These are phyloP conservation scores for Hura crepitans DNA, from an alignment of 441 rosid species.

Conservation along the genomic window DNA sequence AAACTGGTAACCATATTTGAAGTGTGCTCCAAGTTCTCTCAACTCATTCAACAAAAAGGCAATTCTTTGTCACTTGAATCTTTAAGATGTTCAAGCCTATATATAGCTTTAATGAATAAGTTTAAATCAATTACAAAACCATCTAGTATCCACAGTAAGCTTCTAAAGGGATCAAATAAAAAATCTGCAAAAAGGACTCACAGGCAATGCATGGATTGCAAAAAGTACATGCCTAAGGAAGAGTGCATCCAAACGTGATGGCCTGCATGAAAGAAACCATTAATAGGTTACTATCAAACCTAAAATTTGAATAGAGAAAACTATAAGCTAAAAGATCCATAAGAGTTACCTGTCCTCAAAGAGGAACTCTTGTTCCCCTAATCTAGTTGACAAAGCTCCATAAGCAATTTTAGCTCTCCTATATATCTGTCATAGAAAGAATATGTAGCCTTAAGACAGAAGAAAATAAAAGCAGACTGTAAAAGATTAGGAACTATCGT, in stretches of 20 bases:
- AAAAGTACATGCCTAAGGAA: constrained; percentile 67
- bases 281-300: neutral
- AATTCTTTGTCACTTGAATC: neutral
- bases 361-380: constrained; percentile 66
- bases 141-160: neutral
- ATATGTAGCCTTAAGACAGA: neutral
- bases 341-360: constrained; percentile 65
- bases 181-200: constrained; percentile 38
- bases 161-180: constrained; percentile 8
- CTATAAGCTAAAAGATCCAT: too few relatives aligned
- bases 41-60: constrained; percentile 6
- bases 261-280: constrained; percentile 43
- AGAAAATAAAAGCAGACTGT: neutral
- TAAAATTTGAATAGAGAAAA: neutral
- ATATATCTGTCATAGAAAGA: constrained; percentile 55
- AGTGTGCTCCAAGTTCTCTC: neutral
- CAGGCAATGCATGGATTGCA: constrained; percentile 71
- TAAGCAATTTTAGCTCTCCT: constrained; percentile 60
- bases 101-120: constrained; percentile 10
- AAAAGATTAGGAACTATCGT: neutral
- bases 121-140: neutral
- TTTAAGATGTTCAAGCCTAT: neutral
- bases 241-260: constrained; percentile 84
- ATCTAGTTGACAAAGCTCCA: constrained; percentile 70
- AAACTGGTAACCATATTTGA: neutral